Evolutionary conservation across 23 red algal genomes (phyloP).

Genomic region (Pyropia yezoensis): DNA sequence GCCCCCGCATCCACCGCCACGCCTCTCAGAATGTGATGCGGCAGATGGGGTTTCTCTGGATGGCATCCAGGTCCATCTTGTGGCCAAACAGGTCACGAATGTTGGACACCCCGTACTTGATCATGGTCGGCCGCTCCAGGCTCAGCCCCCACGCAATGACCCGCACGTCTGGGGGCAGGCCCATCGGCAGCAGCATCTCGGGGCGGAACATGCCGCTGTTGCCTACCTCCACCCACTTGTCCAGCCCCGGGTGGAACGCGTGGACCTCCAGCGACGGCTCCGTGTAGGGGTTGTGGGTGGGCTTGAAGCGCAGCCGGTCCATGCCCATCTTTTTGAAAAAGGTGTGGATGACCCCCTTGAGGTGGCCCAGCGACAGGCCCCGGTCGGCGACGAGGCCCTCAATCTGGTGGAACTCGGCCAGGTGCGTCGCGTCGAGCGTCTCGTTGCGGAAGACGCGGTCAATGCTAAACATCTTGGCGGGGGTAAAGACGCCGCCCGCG

Average conservation of each 20-base stretch:
- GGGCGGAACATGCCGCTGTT: conserved; percentile 95
- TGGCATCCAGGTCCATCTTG: conserved; percentile 74
- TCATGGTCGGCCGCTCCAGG: conserved; percentile 97
- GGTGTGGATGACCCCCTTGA: conserved; percentile 82
- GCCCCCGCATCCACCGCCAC: no score
- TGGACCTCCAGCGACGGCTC: conserved; percentile 90
- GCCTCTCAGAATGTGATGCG: conserved; percentile 59
- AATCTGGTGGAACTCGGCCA: conserved; percentile 98
- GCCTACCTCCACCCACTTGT: conserved; percentile 95
- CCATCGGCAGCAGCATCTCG: conserved; percentile 97
- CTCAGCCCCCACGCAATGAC: conserved; percentile 96
- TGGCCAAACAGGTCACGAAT: conserved; percentile 98
- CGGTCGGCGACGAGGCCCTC: conserved; percentile 85
- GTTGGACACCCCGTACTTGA: conserved; percentile 84
- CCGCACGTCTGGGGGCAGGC: conserved; percentile 76
- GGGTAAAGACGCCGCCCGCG: conserved; percentile 25
- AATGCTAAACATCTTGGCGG: conserved; percentile 88
- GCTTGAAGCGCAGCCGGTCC: conserved; percentile 87
- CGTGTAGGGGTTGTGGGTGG: conserved; percentile 95
- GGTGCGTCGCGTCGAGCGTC: conserved; percentile 91
- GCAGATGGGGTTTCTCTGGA: conserved; percentile 88
- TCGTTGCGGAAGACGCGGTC: conserved; percentile 98
- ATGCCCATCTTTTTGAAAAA: conserved; percentile 98
- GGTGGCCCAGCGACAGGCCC: conserved; percentile 71
- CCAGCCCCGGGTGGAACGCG: conserved; percentile 70